Percentiles rank a stretch among this genome's conserved stretches.
Evolutionary conservation across 257 asterid species (phyloP).

Genomic region (Linderniella brevidens): DNA sequence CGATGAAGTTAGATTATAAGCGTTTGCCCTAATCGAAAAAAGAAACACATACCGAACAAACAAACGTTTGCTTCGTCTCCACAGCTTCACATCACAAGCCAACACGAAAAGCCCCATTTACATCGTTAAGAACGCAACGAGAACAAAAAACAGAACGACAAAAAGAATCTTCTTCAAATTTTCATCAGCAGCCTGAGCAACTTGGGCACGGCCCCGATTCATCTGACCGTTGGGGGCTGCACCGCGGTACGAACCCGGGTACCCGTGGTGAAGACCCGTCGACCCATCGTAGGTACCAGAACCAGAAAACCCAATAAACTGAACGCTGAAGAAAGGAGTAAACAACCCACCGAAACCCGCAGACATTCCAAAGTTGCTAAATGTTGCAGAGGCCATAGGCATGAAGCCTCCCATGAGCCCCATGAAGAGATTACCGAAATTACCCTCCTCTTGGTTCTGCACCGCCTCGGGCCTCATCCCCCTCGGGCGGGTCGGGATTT

Average conservation of each 20-base stretch:
- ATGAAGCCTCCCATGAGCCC: slow-evolving; percentile 49
- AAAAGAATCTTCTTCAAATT: slow-evolving; percentile 30
- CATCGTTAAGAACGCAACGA: slow-evolving; percentile 21
- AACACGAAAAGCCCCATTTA: slow-evolving; percentile 7
- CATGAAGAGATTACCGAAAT: slow-evolving; percentile 16
- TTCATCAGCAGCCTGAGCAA: slow-evolving; percentile 27
- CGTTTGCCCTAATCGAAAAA: too few relatives aligned
- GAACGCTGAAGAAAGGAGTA: slow-evolving; percentile 33
- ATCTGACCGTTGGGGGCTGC: slow-evolving; percentile 5
- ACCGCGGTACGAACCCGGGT: slow-evolving; percentile 15
- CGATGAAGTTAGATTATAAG: too few relatives aligned
- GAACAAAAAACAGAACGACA: slow-evolving; percentile 20
- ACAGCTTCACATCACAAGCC: neutral
- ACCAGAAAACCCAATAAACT: slow-evolving; percentile 23
- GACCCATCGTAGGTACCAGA: slow-evolving; percentile 13
- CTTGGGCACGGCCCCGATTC: slow-evolving; percentile 14
- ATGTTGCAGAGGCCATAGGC: slow-evolving; percentile 36
- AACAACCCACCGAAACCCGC: slow-evolving; percentile 50
- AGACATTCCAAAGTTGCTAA: slow-evolving; percentile 32
- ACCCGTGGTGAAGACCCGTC: slow-evolving; percentile 23
- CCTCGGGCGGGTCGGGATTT: slow-evolving; percentile 51
- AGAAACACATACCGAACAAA: too few relatives aligned
- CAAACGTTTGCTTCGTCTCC: too few relatives aligned
- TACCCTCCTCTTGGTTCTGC: slow-evolving; percentile 17
- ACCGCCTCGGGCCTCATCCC: slow-evolving; percentile 50